Conservation (phyloP, 768 basidiomycete species). For the Leccinum ochraceum region DNA sequence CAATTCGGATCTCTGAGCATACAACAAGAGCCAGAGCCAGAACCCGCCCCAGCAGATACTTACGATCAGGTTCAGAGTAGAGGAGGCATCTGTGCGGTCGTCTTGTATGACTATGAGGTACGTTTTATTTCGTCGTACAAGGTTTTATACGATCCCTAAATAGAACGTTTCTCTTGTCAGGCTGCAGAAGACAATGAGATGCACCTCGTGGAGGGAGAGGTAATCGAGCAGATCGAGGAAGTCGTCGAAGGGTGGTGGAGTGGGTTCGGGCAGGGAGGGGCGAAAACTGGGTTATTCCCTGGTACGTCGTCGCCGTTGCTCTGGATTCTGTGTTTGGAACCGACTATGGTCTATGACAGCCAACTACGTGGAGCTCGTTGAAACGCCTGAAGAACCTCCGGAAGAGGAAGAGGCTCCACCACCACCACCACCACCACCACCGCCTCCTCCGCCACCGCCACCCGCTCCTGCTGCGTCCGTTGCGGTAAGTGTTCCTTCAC, state of each 20-base stretch:
- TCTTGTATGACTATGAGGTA: constrained; percentile 80
- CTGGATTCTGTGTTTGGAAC: not conserved
- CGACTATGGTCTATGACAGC: constrained; percentile 41
- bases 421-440: constrained; percentile 50
- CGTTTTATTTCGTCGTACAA: not conserved
- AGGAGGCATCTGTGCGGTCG: constrained; percentile 67
- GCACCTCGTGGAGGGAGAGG: constrained; percentile 73
- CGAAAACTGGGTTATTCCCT: constrained; percentile 81
- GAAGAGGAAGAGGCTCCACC: constrained; percentile 46
- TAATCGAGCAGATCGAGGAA: constrained; percentile 80
- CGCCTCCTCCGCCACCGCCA: constrained; percentile 44
- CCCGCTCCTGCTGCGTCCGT: constrained; percentile 39
- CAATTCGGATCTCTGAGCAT: constrained; percentile 28
- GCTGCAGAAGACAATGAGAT: constrained; percentile 90
- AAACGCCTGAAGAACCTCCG: constrained; percentile 42
- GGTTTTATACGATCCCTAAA: not conserved
- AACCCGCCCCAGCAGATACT: constrained; percentile 28
- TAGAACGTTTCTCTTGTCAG: constrained; percentile 30
- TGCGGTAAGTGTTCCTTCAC: constrained; percentile 34
- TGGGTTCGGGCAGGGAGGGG: constrained; percentile 66
- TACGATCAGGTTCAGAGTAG: constrained; percentile 16
- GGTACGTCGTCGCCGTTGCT: constrained; percentile 44
- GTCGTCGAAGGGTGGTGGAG: constrained; percentile 93
- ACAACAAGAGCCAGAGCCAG: constrained; percentile 41
- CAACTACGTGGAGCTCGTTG: constrained; percentile 84